These are phyloP conservation scores for Penicillium sp. DNA, from an alignment of 2,329 filamentous ascomycete genomes.

Conservation along the genomic window DNA sequence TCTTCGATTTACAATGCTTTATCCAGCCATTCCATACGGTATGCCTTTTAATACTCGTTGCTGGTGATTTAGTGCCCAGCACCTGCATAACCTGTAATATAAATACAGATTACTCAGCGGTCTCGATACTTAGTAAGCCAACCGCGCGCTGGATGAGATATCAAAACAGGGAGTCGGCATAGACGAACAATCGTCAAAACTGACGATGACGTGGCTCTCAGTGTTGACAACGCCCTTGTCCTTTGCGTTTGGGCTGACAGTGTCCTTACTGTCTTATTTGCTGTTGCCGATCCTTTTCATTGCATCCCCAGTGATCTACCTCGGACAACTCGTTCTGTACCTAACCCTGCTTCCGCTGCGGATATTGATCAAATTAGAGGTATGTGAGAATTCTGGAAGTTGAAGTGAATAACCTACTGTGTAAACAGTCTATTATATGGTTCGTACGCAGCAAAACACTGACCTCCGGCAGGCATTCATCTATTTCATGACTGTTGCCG, in stretches of 20 bases:
- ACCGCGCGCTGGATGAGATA: slow-evolving; percentile 3
- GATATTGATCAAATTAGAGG: slow-evolving; percentile 58
- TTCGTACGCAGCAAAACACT: not conserved
- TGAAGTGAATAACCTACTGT: not conserved
- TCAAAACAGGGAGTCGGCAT: slow-evolving; percentile 3
- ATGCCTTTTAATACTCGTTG: no score
- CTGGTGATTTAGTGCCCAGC: no score
- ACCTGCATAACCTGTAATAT: no score
- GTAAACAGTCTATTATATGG: not conserved
- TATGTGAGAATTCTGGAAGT: slow-evolving; percentile 28
- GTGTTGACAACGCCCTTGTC: not conserved
- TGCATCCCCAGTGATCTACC: slow-evolving; percentile 50
- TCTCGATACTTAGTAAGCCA: no score
- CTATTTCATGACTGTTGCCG: slow-evolving; percentile 51
- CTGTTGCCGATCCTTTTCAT: slow-evolving; percentile 40
- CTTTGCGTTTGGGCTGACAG: slow-evolving; percentile 11
- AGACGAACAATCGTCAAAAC: not conserved
- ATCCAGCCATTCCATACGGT: no score
- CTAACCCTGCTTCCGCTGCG: slow-evolving; percentile 51
- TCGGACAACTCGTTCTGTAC: slow-evolving; percentile 45
- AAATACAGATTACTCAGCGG: no score
- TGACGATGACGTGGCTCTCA: slow-evolving; percentile 2
- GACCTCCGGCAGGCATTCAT: slow-evolving; percentile 16
- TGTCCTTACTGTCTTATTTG: slow-evolving; percentile 19
- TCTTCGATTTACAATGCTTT: no score